Evolutionary conservation across 495 filamentous ascomycete species (phyloP), one percentile per base, ranked within the genome.

Genomic region (Tetracladium marchalianum): DNA sequence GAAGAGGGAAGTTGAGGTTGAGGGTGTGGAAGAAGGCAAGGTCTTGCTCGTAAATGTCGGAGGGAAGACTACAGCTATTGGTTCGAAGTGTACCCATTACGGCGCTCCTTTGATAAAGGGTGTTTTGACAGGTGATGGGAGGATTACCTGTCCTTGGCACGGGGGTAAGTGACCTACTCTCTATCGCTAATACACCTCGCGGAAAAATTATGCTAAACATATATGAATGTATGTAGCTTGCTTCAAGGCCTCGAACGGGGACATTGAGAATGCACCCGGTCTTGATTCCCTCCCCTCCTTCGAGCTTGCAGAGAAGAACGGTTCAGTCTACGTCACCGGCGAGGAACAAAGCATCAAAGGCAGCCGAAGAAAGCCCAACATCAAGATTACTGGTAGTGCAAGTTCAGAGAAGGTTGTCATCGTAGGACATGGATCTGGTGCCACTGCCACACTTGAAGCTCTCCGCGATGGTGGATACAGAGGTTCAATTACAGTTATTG

Each of bases 81-180:
- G 84, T 31, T 67, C 86, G n/a, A 86, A 81, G 41, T 98, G 92
- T 65, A 94, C 93, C 7, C 92, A 96, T 73, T 95, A 90, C 61
- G 89, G 85, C 4, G 92, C 90, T 4, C 93, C 92, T 6, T 67
- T 97, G 54, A 80, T 82, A 51, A 77, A 81, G 39, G 92, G 92
- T 32, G 78, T 97, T 11, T 64, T 97, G 39, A 82, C 85, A 3
- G 78, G 77, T 4, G 81, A 89, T 54, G 92, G 92, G 1, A 68
- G 87, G 39, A 65, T 98, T 31, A 93, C 85, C 12, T 98, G 92
- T 62, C 85, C 90, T 0, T 97, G 93, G 92, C 89, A 95, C 63
- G 89, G 89, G 68, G 86, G 86, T 90, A 61, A 33, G 72, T 31
- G 11, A 31, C 45, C 13, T 44, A n/a, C 22, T 27, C 22, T 27